Base-by-base conservation (phyloP, 2,329 filamentous ascomycete species). In the Tolypocladium sp. region DNA sequence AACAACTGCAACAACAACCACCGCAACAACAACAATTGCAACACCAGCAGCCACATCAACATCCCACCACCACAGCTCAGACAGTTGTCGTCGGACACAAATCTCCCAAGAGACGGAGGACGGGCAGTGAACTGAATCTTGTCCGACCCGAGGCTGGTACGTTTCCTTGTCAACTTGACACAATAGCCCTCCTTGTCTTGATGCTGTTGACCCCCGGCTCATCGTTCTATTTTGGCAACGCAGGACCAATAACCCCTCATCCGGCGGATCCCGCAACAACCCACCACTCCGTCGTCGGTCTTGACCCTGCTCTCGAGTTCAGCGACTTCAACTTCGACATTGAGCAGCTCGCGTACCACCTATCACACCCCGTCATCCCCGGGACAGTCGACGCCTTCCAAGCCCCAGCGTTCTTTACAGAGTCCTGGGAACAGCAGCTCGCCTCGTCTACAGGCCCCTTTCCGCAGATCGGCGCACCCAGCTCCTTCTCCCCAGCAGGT, bases 31-130 rank as follows among this genome's bases (percentile, higher is more conserved):
- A 58, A 37, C 58, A 59, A 46, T 54, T 57, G 38, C 55, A 59
- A 52, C 61, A 62, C 12, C 62, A 63, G 22, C 61, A 59, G 20
- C 53, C 55, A 12, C 57, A 51, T 27, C 55, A 49, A 20, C 38
- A 58, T 55, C n/a, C 61, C 57, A 41, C 60, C 46, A 4, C 54
- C 9, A 46, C 38, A 53, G 22, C 61, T 51, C 62, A 64, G 49
- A 57, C 61, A 49, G 38, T 55, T 25, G 58, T 62, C 41, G 62
- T 58, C 59, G 65, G 63, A 55, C 64, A 63, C 63, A 70, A 71
- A 59, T 74, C 72, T 55, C 73, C 73, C 54, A 75, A 75, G 65
- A 68, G 73, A 59, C 68, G 71, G 60, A 69, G 73, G 59, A 74
- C 72, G 46, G 67, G 67, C 53, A 70, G 66, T 58, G 70, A 73